Evolutionary conservation across 2,329 filamentous ascomycete genomes (phyloP).

Genomic region (Pestalotiopsis sp.): DNA sequence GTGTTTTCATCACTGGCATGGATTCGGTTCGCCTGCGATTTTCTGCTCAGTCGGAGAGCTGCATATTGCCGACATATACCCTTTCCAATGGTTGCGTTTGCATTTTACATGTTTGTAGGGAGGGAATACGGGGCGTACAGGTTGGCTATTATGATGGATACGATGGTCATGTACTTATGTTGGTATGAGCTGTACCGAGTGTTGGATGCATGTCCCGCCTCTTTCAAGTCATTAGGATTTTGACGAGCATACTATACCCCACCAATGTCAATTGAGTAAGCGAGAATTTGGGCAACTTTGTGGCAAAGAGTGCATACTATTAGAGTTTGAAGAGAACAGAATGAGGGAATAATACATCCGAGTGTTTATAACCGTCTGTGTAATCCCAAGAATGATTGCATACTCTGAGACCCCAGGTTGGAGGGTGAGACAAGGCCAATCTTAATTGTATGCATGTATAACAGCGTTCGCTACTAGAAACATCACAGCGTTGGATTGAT

Average conservation of each 20-base stretch:
- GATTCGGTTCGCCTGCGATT: background rate
- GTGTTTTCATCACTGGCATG: background rate
- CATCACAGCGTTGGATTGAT: background rate
- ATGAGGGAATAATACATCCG: background rate
- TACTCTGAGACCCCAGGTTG: background rate
- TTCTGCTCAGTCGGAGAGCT: background rate
- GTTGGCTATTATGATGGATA: background rate
- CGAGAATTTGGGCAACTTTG: background rate
- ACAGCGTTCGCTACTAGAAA: background rate
- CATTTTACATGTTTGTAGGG: conserved; percentile 1
- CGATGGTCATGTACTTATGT: background rate
- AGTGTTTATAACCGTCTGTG: too few species aligned
- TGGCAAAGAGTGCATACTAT: background rate
- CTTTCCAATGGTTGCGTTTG: background rate
- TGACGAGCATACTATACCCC: conserved; percentile 7
- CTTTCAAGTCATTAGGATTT: background rate
- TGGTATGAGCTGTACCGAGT: background rate
- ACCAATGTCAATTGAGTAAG: background rate
- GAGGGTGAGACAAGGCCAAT: background rate
- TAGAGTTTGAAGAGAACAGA: background rate
- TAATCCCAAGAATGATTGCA: too few species aligned
- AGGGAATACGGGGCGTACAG: background rate
- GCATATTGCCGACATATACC: background rate
- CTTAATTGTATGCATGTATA: background rate
- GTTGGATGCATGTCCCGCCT: background rate